These are phyloP conservation scores for Nakaseomyces delphensis DNA, from an alignment of 1,139 yeast genomes.

Conservation along the genomic window DNA sequence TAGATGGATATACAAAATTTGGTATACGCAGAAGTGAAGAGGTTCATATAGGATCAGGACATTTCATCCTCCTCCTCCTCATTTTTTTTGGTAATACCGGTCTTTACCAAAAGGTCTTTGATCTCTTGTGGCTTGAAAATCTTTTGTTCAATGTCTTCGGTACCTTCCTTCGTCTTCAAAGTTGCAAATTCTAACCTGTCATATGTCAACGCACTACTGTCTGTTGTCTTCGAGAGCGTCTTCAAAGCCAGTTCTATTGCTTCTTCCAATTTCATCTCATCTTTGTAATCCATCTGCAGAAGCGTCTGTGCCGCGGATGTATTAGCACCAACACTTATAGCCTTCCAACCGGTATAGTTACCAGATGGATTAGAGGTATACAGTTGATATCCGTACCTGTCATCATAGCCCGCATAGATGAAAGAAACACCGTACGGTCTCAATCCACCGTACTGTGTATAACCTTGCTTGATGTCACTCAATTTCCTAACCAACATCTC, in stretches of 20 bases:
- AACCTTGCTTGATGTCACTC: constrained; percentile 94
- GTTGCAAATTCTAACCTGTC: constrained; percentile 91
- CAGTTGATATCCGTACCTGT: constrained; percentile 79
- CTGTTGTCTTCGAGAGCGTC: constrained; percentile 91
- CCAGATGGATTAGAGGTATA: constrained; percentile 97
- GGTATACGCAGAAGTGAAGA: neutral
- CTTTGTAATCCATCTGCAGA: constrained; percentile 89
- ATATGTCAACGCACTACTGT: constrained; percentile 71
- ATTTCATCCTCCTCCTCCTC: constrained; percentile 35
- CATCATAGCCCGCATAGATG: constrained; percentile 93
- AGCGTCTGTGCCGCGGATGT: constrained; percentile 93
- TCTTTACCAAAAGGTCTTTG: constrained; percentile 59
- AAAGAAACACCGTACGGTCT: constrained; percentile 98
- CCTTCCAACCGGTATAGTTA: constrained; percentile 97
- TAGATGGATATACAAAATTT: neutral
- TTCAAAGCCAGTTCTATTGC: constrained; percentile 86
- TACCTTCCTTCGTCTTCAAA: constrained; percentile 39
- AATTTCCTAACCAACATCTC: constrained; percentile 80
- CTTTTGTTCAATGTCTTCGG: constrained; percentile 48
- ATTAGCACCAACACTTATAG: constrained; percentile 94
- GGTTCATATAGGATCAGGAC: neutral
- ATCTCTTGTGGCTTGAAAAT: constrained; percentile 77
- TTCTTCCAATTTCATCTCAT: constrained; percentile 63
- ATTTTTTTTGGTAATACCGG: constrained; percentile 55
- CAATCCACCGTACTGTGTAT: constrained; percentile 97